Percentiles rank a stretch among this genome's conserved stretches.
Conservation (phyloP, 441 rosid species). For the Hura crepitans region DNA sequence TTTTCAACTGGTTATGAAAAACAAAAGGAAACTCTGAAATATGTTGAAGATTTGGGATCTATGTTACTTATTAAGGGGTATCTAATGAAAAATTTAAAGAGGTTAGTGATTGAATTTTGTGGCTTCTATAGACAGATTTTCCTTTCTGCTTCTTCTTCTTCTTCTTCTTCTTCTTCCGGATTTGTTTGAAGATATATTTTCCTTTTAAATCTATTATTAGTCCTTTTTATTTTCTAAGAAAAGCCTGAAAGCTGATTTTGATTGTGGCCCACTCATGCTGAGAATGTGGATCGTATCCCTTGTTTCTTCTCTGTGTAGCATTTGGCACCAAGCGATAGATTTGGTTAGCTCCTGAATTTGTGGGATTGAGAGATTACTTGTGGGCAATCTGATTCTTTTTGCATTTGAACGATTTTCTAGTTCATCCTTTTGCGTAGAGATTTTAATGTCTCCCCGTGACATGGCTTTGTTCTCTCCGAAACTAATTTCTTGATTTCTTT, state of each 20-base stretch:
- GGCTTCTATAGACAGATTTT: slow-evolving; percentile 3
- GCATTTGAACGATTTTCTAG: slow-evolving; percentile 4
- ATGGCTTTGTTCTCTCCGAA: background rate
- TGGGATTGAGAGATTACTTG: slow-evolving; percentile 4
- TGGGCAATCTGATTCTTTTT: slow-evolving; percentile 16
- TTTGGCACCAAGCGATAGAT: slow-evolving; percentile 11
- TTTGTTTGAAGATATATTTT: background rate
- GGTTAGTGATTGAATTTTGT: background rate
- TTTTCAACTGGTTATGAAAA: background rate
- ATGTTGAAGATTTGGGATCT: background rate
- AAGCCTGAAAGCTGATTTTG: background rate
- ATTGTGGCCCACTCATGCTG: background rate
- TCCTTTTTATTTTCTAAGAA: background rate
- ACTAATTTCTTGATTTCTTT: background rate
- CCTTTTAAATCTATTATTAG: background rate
- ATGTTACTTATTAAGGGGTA: background rate
- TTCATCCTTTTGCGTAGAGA: background rate
- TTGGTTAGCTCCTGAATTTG: slow-evolving; percentile 8
- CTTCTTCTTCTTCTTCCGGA: background rate
- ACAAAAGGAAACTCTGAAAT: background rate
- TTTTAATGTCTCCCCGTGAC: background rate
- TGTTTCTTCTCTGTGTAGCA: background rate
- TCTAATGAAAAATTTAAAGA: background rate
- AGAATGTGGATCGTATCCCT: slow-evolving; percentile 6
- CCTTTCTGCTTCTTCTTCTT: background rate